Conservation (phyloP, 495 filamentous ascomycete species). For the Glutinoglossum americanum region DNA sequence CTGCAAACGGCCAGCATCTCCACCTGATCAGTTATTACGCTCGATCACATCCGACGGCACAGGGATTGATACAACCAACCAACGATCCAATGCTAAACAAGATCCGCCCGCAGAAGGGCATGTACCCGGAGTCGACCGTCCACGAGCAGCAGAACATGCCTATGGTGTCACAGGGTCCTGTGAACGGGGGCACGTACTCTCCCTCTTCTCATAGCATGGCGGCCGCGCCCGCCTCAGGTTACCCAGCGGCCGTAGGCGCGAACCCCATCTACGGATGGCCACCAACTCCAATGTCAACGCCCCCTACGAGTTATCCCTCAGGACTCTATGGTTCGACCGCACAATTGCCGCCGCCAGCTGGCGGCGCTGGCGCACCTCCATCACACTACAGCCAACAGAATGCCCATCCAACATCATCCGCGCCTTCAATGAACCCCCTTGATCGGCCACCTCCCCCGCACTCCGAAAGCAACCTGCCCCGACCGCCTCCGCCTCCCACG, state of each 20-base stretch:
- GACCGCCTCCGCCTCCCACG: constrained; percentile 9
- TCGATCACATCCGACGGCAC: constrained; percentile 43
- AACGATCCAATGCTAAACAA: constrained; percentile 61
- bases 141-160: constrained; percentile 56
- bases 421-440: not conserved
- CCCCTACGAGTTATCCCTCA: constrained; percentile 5
- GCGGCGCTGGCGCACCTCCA: not conserved
- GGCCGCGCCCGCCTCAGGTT: constrained; percentile 23
- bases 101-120: constrained; percentile 67
- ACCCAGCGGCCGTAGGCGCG: constrained; percentile 21
- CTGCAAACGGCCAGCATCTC: constrained; percentile 68
- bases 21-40: constrained; percentile 94
- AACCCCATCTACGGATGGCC: constrained; percentile 33
- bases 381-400: not conserved
- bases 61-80: constrained; percentile 53
- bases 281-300: constrained; percentile 33
- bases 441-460: not conserved
- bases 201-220: constrained; percentile 30
- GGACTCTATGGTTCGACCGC: not conserved
- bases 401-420: not conserved
- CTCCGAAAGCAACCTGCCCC: constrained; percentile 4
- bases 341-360: not conserved
- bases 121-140: constrained; percentile 95
- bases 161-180: constrained; percentile 39
- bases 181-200: constrained; percentile 32